phyloP scores from a whole-genome alignment of 2,329 filamentous ascomycete genomes.

The Paecilomyces variotii region DNA sequence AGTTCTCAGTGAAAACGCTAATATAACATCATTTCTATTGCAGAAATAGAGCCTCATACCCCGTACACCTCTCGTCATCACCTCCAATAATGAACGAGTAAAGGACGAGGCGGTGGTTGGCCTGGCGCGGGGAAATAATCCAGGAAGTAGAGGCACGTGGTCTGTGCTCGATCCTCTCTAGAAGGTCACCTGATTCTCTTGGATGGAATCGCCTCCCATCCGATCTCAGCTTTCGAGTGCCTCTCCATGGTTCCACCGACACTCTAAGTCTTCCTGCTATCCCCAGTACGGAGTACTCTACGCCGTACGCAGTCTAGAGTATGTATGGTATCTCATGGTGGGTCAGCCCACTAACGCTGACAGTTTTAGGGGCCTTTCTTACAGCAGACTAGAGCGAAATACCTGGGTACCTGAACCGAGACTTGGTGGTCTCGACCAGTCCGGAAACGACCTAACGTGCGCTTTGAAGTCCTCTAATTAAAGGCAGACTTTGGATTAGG shows the following conservation, averaged over 20 bases:
- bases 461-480: neutral
- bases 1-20: neutral
- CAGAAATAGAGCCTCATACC: neutral
- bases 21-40: neutral
- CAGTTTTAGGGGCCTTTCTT: neutral
- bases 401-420: neutral
- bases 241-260: neutral
- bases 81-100: neutral
- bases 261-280: neutral
- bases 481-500: neutral
- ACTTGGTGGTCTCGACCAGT: neutral
- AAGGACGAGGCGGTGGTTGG: neutral
- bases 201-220: neutral
- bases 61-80: neutral
- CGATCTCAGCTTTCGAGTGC: neutral
- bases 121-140: neutral
- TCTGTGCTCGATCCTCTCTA: neutral
- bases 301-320: too few species aligned
- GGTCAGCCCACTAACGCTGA: neutral
- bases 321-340: neutral
- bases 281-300: neutral
- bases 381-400: neutral
- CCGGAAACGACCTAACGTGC: neutral
- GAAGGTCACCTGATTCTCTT: neutral
- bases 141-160: neutral